Evolutionary conservation across 768 basidiomycete species (phyloP).

Genomic region (Lactifluus hygrophoroides): DNA sequence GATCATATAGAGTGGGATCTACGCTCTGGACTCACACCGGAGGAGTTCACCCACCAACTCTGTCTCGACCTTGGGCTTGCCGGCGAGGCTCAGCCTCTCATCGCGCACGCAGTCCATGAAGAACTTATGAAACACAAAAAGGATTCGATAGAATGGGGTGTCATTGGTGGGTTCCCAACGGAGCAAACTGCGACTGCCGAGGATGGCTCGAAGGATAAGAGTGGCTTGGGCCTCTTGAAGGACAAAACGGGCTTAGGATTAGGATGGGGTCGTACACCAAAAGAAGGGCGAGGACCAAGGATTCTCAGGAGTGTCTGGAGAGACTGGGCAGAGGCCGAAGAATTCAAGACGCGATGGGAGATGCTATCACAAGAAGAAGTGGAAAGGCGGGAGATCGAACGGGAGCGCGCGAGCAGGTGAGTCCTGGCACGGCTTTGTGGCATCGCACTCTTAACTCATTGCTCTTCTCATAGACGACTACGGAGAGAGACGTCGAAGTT

Average conservation of each 20-base stretch:
- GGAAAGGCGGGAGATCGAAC: slow-evolving; percentile 80
- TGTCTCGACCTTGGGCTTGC: slow-evolving; percentile 81
- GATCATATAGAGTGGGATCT: slow-evolving; percentile 99
- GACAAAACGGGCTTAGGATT: slow-evolving; percentile 78
- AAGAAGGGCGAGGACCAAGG: slow-evolving; percentile 74
- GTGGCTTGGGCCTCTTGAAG: slow-evolving; percentile 51
- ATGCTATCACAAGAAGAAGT: slow-evolving; percentile 86
- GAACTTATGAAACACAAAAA: slow-evolving; percentile 94
- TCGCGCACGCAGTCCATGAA: slow-evolving; percentile 91
- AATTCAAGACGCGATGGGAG: slow-evolving; percentile 83
- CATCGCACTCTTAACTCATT: not conserved
- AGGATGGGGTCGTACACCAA: slow-evolving; percentile 68
- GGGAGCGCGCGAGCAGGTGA: slow-evolving; percentile 72
- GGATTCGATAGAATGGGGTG: slow-evolving; percentile 90
- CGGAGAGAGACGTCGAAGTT: slow-evolving; percentile 62
- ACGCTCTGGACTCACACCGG: slow-evolving; percentile 84
- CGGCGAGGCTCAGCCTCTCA: slow-evolving; percentile 80
- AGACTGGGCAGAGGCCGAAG: slow-evolving; percentile 89
- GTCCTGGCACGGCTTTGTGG: slow-evolving; percentile 20
- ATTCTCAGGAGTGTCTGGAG: slow-evolving; percentile 83
- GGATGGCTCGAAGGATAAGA: slow-evolving; percentile 37
- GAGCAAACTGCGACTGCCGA: slow-evolving; percentile 27
- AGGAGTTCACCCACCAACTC: slow-evolving; percentile 70
- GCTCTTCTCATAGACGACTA: slow-evolving; percentile 36
- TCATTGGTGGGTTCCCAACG: slow-evolving; percentile 53